phyloP scores from a whole-genome alignment of 345 rosid species.

The Corchorus olitorius region DNA sequence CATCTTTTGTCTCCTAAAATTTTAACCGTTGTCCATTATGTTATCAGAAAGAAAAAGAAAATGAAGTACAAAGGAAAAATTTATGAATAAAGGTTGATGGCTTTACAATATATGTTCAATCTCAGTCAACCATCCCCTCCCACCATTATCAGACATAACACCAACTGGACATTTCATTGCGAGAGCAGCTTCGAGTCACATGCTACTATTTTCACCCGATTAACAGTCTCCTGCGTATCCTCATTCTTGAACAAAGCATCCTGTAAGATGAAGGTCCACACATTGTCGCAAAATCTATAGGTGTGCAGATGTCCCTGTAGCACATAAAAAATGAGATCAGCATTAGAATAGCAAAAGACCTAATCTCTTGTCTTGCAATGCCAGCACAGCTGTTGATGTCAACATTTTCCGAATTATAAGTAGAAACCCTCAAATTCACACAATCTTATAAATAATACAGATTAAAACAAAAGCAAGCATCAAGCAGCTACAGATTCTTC shows the following conservation, averaged over 20 bases:
- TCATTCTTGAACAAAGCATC: constrained; percentile 69
- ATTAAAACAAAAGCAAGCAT: not conserved
- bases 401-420: not conserved
- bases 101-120: constrained; percentile 29
- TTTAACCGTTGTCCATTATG: constrained; percentile 14
- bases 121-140: constrained; percentile 18
- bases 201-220: constrained; percentile 91
- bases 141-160: constrained; percentile 14
- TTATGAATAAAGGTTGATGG: constrained; percentile 24
- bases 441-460: not conserved
- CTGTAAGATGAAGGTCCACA: constrained; percentile 97
- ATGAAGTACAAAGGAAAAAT: constrained; percentile 15
- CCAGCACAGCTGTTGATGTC: not conserved
- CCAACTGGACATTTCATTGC: constrained; percentile 44
- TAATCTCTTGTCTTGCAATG: not conserved
- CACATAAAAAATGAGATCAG: not conserved
- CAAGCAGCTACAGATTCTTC: not conserved
- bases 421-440: not conserved
- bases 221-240: constrained; percentile 61
- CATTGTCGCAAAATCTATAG: constrained; percentile 98
- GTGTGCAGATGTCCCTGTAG: constrained; percentile 97
- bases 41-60: constrained; percentile 16
- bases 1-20: constrained; percentile 8
- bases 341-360: not conserved
- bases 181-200: constrained; percentile 95